phyloP scores from a whole-genome alignment of 495 filamentous ascomycete genomes.

The Physcia stellaris region DNA sequence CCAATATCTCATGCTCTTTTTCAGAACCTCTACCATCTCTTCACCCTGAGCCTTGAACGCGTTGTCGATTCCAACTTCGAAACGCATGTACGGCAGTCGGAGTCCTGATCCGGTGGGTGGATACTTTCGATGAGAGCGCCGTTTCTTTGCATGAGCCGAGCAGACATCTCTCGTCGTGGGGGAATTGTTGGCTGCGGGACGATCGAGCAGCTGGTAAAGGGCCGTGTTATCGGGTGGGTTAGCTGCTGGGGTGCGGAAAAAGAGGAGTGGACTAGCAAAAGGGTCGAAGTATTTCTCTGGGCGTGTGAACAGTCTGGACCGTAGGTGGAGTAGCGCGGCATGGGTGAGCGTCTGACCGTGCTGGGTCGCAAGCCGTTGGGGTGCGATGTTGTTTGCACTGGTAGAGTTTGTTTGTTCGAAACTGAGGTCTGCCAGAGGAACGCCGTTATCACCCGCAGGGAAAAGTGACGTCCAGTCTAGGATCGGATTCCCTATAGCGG shows the following conservation, averaged over 20 bases:
- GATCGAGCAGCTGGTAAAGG: neutral
- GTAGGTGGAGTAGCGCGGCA: constrained; percentile 19
- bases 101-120: constrained; percentile 11
- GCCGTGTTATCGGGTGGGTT: constrained; percentile 20
- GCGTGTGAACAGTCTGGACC: constrained; percentile 29
- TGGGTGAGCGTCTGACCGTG: neutral
- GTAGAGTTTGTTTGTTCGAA: neutral
- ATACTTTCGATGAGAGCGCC: constrained; percentile 9
- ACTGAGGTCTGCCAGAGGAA: neutral
- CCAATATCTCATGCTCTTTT: constrained; percentile 5
- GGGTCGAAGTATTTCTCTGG: constrained; percentile 40
- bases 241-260: constrained; percentile 37
- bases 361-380: neutral
- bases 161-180: neutral
- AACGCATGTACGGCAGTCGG: constrained; percentile 7
- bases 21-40: constrained; percentile 10
- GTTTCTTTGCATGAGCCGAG: constrained; percentile 2
- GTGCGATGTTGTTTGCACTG: neutral
- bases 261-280: constrained; percentile 45
- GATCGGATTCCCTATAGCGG: constrained; percentile 26
- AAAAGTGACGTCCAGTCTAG: constrained; percentile 23
- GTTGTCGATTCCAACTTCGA: constrained; percentile 10
- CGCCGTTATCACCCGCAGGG: neutral
- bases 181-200: neutral
- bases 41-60: constrained; percentile 10